Evolutionary conservation across 2,329 filamentous ascomycete species (phyloP).

Genomic region (Monosporascus sp.): DNA sequence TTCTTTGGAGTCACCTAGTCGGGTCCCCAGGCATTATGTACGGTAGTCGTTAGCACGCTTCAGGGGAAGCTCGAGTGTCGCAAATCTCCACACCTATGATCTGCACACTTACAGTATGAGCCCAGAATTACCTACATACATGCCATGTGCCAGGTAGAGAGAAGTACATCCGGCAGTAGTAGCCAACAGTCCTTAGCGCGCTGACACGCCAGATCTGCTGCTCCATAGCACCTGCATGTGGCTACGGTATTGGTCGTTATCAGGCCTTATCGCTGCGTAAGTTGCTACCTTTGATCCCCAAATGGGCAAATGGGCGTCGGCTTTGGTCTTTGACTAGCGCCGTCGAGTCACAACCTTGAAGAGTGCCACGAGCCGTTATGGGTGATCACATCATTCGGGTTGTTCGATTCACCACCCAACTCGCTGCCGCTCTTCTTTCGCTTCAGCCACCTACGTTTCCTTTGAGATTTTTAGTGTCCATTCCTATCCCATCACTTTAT

Average conservation of each 20-base stretch:
- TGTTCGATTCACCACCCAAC: background rate
- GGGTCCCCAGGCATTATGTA: background rate
- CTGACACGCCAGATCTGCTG: too few relatives aligned
- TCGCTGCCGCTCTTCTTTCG: background rate
- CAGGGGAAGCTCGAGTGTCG: background rate
- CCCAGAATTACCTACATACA: background rate
- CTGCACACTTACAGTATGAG: too few relatives aligned
- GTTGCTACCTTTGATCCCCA: background rate
- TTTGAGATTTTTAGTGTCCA: background rate
- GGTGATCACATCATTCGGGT: background rate
- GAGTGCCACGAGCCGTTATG: background rate
- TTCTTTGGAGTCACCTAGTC: background rate
- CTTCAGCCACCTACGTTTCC: background rate
- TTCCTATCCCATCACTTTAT: background rate
- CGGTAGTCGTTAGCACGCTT: background rate
- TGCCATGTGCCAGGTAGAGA: too few relatives aligned
- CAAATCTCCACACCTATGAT: background rate
- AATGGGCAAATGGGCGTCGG: background rate
- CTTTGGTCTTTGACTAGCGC: background rate
- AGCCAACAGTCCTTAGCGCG: too few relatives aligned
- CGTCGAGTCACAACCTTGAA: background rate
- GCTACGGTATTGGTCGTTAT: background rate
- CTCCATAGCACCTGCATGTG: too few relatives aligned
- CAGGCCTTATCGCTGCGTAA: background rate
- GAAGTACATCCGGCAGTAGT: too few relatives aligned